A percentile compares a stretch with the other conserved stretches of the same genome.
phyloP scores from a whole-genome alignment of 1,139 yeast species.

The Barnettozyma hawaiiensis region DNA sequence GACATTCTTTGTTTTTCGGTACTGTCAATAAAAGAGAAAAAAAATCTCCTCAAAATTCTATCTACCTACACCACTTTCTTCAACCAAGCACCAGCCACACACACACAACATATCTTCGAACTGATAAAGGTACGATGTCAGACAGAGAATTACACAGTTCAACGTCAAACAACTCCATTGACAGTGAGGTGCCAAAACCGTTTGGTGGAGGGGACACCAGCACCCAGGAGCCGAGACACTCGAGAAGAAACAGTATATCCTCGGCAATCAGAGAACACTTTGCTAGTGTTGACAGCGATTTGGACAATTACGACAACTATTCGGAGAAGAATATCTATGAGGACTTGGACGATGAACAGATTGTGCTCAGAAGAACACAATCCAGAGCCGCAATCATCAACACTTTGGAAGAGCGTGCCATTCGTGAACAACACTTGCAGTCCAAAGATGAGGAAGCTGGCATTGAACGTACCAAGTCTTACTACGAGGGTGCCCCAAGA shows the following conservation, averaged over 20 bases:
- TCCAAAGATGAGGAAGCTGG: constrained; percentile 10
- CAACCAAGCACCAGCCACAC: not conserved
- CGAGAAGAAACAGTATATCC: not conserved
- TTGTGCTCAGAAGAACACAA: constrained; percentile 32
- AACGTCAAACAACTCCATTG: not conserved
- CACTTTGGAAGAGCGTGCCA: constrained; percentile 32
- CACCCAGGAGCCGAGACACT: not conserved
- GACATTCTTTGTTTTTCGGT: too few species aligned
- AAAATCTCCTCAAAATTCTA: too few species aligned
- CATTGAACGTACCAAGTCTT: constrained; percentile 9
- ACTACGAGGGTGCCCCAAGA: constrained; percentile 14
- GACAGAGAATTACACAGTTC: not conserved
- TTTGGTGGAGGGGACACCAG: not conserved
- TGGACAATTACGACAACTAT: constrained; percentile 13
- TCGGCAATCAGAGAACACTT: constrained; percentile 2
- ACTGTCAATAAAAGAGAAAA: too few species aligned
- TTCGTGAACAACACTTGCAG: constrained; percentile 12
- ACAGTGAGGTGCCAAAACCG: not conserved
- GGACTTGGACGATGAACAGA: constrained; percentile 18
- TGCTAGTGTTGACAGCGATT: not conserved
- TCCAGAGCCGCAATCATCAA: constrained; percentile 38
- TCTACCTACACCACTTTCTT: too few species aligned
- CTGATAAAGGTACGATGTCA: not conserved
- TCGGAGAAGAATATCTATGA: constrained; percentile 17
- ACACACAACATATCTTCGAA: not conserved